Percentiles rank a stretch among this genome's conserved stretches.
Conservation (phyloP, 257 asterid genomes). For the Scutellaria minor region DNA sequence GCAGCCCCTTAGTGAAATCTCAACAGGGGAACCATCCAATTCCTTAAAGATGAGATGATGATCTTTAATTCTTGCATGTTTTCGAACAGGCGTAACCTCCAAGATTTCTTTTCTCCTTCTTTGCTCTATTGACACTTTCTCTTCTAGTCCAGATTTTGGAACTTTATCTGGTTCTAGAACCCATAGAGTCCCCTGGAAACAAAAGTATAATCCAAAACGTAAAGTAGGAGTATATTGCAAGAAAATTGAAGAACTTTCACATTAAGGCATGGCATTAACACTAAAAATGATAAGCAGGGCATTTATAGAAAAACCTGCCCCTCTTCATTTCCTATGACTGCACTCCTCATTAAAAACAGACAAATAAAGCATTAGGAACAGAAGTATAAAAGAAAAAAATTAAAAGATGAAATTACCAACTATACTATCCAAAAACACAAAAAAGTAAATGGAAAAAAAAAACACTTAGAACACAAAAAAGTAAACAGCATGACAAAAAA, state of each 20-base stretch:
- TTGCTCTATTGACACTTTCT: constrained; percentile 56
- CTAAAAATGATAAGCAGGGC: constrained; percentile 25
- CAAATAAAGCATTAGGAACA: background rate
- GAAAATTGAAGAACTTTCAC: background rate
- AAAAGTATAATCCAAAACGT: constrained; percentile 19
- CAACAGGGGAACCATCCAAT: constrained; percentile 63
- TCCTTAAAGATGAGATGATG: constrained; percentile 65
- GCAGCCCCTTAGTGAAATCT: constrained; percentile 79
- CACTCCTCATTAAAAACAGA: constrained; percentile 8
- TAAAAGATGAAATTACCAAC: too few species aligned
- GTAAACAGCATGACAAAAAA: background rate
- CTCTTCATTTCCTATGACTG: constrained; percentile 9
- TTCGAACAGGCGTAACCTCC: constrained; percentile 76
- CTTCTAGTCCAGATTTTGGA: constrained; percentile 53
- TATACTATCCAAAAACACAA: background rate
- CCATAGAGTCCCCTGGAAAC: constrained; percentile 74
- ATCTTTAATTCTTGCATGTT: constrained; percentile 64
- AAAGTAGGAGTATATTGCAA: constrained; percentile 19
- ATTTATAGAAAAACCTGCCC: background rate
- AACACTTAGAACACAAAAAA: background rate
- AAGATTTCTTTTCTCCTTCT: constrained; percentile 66
- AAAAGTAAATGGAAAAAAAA: background rate
- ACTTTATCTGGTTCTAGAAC: constrained; percentile 76
- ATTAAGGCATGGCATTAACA: constrained; percentile 17
- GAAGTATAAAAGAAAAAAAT: background rate